phyloP scores from a whole-genome alignment of 495 filamentous ascomycete genomes.

The Geoglossum glabrum region DNA sequence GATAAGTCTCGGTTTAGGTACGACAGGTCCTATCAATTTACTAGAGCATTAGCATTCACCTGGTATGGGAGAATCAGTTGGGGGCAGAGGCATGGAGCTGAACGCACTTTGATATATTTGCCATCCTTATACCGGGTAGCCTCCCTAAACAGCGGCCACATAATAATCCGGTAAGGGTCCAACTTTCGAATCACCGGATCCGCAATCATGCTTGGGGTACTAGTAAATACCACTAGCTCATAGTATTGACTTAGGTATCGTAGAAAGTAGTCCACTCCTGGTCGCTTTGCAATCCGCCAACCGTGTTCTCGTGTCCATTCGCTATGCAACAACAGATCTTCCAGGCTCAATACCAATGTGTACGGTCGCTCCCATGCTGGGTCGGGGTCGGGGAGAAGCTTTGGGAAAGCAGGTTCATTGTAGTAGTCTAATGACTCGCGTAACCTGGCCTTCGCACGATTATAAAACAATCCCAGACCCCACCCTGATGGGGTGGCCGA shows the following conservation, averaged over 20 bases:
- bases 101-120: constrained; percentile 78
- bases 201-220: constrained; percentile 54
- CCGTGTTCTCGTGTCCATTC: constrained; percentile 87
- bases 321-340: constrained; percentile 83
- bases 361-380: constrained; percentile 68
- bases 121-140: constrained; percentile 89
- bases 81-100: not conserved
- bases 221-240: constrained; percentile 90
- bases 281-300: constrained; percentile 88
- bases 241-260: constrained; percentile 94
- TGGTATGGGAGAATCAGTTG: not conserved
- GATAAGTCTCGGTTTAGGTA: constrained; percentile 90
- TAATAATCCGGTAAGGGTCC: constrained; percentile 88
- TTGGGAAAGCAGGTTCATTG: constrained; percentile 86
- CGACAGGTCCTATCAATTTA: constrained; percentile 51
- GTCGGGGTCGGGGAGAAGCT: constrained; percentile 77
- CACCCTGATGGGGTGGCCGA: constrained; percentile 52
- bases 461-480: constrained; percentile 55
- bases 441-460: constrained; percentile 52
- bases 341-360: constrained; percentile 77
- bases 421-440: constrained; percentile 68
- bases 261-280: constrained; percentile 91
- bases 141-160: constrained; percentile 87
- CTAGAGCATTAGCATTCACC: constrained; percentile 1
- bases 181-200: constrained; percentile 82